Percentiles rank a stretch among this genome's conserved stretches.
phyloP scores from a whole-genome alignment of 768 basidiomycete species.

The Rhizopogon vesiculosus region DNA sequence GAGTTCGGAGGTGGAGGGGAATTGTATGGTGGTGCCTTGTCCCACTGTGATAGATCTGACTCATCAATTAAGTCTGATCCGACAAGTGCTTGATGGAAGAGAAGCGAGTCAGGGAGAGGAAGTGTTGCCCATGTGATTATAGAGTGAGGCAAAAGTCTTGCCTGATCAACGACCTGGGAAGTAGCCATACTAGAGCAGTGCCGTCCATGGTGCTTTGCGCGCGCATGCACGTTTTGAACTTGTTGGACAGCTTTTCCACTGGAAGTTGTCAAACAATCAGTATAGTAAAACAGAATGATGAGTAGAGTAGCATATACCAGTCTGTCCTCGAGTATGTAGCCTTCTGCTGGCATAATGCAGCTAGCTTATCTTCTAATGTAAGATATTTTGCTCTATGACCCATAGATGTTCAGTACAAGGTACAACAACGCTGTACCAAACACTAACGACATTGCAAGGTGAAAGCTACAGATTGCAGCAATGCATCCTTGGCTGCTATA shows the following conservation, averaged over 20 bases:
- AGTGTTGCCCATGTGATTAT: background rate
- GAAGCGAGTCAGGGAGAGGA: background rate
- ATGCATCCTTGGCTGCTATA: background rate
- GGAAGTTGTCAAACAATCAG: background rate
- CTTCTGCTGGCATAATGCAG: background rate
- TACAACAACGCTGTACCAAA: background rate
- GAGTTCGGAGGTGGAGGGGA: slow-evolving; percentile 1
- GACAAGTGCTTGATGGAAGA: background rate
- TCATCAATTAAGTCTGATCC: background rate
- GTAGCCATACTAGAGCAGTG: no score
- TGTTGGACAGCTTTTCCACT: background rate
- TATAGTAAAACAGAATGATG: background rate
- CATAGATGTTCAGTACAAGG: background rate
- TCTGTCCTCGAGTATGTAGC: background rate
- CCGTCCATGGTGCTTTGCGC: background rate
- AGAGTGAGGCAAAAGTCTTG: background rate
- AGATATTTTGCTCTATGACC: background rate
- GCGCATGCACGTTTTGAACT: background rate
- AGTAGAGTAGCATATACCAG: background rate
- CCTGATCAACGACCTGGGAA: no score
- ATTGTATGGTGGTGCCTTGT: background rate
- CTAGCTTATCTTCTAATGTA: background rate
- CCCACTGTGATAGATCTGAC: background rate
- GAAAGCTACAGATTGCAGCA: background rate
- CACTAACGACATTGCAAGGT: background rate